These are phyloP conservation scores for Microstroma glucosiphilum DNA, from an alignment of 1,284 basidiomycete species.

Conservation along the genomic window DNA sequence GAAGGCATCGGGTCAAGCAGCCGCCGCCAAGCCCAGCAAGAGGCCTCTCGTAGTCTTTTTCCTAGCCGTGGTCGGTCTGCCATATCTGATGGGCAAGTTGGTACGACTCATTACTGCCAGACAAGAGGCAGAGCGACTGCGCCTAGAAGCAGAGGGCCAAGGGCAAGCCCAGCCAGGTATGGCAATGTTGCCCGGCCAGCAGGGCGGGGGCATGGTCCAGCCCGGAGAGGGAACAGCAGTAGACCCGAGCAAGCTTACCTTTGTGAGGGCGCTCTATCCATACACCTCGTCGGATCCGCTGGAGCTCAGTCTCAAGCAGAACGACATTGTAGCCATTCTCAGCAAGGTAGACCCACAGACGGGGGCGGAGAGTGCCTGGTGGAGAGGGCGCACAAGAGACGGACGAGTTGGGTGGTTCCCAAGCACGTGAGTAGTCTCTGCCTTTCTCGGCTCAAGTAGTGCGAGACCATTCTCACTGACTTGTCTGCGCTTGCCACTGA, in stretches of 20 bases:
- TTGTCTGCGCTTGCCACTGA: constrained; percentile 1
- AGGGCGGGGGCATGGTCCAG: constrained; percentile 46
- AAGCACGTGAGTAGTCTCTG: constrained; percentile 54
- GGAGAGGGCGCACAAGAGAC: constrained; percentile 88
- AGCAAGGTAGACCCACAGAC: constrained; percentile 57
- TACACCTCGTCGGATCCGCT: constrained; percentile 61
- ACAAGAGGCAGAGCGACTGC: constrained; percentile 52
- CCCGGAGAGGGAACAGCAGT: constrained; percentile 45
- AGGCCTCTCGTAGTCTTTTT: constrained; percentile 93
- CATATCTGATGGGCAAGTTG: constrained; percentile 87
- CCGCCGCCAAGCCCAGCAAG: constrained; percentile 56
- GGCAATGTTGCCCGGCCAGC: constrained; percentile 62
- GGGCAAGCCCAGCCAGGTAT: constrained; percentile 43
- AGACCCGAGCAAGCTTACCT: constrained; percentile 64
- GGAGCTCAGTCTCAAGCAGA: constrained; percentile 75
- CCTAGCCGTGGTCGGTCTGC: constrained; percentile 87
- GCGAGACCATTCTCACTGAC: constrained; percentile 6
- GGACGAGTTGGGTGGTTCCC: constrained; percentile 97
- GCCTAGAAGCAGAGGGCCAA: constrained; percentile 51
- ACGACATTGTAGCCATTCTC: constrained; percentile 91
- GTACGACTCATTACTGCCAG: constrained; percentile 71
- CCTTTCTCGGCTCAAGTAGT: constrained; percentile 54
- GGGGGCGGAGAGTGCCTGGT: constrained; percentile 80
- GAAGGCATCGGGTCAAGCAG: constrained; percentile 18
- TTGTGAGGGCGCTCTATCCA: constrained; percentile 77